A percentile compares a stretch with the other conserved stretches of the same genome.
These are phyloP conservation scores for Bipolaris gigantea DNA, from an alignment of 2,329 filamentous ascomycete genomes.

Conservation along the genomic window DNA sequence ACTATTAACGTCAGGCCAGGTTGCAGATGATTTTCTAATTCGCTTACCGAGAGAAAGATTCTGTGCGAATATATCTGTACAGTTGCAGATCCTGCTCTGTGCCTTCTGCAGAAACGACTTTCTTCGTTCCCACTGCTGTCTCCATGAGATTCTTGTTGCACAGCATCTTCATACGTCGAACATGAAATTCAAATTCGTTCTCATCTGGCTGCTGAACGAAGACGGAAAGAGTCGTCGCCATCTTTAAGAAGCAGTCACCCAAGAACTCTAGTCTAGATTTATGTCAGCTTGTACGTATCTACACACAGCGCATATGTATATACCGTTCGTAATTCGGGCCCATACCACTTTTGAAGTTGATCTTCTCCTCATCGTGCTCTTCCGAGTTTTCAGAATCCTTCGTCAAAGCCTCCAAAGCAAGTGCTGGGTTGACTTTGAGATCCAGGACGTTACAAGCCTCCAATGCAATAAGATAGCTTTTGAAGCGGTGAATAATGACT, in stretches of 20 bases:
- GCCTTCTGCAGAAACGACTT: constrained; percentile 42
- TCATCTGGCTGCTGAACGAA: constrained; percentile 76
- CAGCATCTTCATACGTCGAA: constrained; percentile 84
- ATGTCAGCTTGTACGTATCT: neutral
- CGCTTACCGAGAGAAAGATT: constrained; percentile 70
- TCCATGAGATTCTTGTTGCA: constrained; percentile 91
- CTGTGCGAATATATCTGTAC: constrained; percentile 79
- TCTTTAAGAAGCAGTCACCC: constrained; percentile 92
- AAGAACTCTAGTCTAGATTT: constrained; percentile 72
- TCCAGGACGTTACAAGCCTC: constrained; percentile 71
- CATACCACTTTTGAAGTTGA: constrained; percentile 83
- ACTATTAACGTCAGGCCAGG: constrained; percentile 42
- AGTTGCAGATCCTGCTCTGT: constrained; percentile 53
- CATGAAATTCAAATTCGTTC: constrained; percentile 85
- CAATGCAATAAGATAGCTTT: constrained; percentile 76
- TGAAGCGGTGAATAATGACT: constrained; percentile 79
- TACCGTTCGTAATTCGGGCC: constrained; percentile 86
- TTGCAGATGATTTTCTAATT: neutral
- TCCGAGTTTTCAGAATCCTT: constrained; percentile 87
- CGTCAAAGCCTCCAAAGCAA: constrained; percentile 87
- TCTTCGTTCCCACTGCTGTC: constrained; percentile 58
- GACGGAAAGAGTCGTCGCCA: constrained; percentile 87
- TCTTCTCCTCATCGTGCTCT: constrained; percentile 66
- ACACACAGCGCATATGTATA: neutral
- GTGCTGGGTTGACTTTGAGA: constrained; percentile 64